These are phyloP conservation scores for Cystobasidium sp. DNA, from an alignment of 1,284 basidiomycete genomes.

Conservation along the genomic window DNA sequence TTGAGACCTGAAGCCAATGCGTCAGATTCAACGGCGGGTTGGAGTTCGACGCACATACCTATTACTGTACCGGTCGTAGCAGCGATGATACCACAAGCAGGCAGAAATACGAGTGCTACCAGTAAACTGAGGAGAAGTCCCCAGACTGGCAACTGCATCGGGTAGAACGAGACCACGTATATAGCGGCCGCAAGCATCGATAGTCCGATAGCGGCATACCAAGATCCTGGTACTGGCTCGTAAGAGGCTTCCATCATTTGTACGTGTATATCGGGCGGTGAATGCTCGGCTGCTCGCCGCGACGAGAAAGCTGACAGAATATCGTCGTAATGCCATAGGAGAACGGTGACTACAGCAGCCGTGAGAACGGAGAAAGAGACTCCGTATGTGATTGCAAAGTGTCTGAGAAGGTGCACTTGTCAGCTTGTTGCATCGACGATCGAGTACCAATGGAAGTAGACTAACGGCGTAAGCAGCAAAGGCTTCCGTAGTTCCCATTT, in stretches of 20 bases:
- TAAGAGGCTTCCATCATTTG: slow-evolving; percentile 55
- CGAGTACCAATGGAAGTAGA: too few species aligned
- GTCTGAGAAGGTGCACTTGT: slow-evolving; percentile 20
- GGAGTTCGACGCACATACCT: not conserved
- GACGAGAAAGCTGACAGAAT: slow-evolving; percentile 55
- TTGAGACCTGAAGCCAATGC: slow-evolving; percentile 53
- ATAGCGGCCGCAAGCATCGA: slow-evolving; percentile 54
- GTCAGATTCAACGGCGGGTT: slow-evolving; percentile 44
- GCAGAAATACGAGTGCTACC: slow-evolving; percentile 58
- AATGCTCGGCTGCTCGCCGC: slow-evolving; percentile 41
- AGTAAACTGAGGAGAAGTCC: slow-evolving; percentile 56
- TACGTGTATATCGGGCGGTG: slow-evolving; percentile 49
- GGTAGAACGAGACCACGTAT: slow-evolving; percentile 55
- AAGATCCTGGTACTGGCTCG: slow-evolving; percentile 55
- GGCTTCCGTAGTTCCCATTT: slow-evolving; percentile 53
- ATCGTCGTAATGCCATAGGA: slow-evolving; percentile 58
- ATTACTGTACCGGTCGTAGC: slow-evolving; percentile 47
- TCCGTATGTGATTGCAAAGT: slow-evolving; percentile 58
- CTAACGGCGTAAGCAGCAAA: slow-evolving; percentile 44
- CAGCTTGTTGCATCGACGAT: too few species aligned
- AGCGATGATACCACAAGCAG: slow-evolving; percentile 48
- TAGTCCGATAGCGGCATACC: slow-evolving; percentile 55
- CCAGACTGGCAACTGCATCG: slow-evolving; percentile 59
- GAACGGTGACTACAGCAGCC: slow-evolving; percentile 56
- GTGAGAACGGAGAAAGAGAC: slow-evolving; percentile 58